Evolutionary conservation across 306 rosid genomes (phyloP).

Genomic region (Sicyos baderoa): DNA sequence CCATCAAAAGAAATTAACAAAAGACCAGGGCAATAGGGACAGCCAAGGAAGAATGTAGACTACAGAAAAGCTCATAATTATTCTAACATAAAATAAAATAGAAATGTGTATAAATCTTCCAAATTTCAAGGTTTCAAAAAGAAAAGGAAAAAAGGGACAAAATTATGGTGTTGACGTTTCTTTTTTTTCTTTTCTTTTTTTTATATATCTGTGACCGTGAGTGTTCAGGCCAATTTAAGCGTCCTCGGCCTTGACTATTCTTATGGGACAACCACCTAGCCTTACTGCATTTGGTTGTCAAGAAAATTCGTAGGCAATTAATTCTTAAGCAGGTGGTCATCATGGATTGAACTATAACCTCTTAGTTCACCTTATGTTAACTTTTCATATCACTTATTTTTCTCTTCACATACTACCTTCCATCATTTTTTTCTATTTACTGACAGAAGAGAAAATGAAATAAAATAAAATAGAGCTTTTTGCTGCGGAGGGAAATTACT

Average conservation of each 20-base stretch:
- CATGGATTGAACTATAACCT: too few species aligned
- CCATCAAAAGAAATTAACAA: background rate
- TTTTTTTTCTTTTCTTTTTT: too few species aligned
- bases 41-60: background rate
- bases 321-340: too few species aligned
- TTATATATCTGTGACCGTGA: too few species aligned
- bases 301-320: too few species aligned
- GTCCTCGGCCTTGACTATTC: too few species aligned
- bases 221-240: too few species aligned
- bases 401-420: background rate
- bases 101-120: background rate
- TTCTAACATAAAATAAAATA: background rate
- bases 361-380: too few species aligned
- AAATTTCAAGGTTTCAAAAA: background rate
- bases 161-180: background rate
- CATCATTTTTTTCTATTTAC: background rate
- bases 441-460: background rate
- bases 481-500: background rate
- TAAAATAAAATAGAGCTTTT: too few species aligned
- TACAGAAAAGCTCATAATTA: background rate
- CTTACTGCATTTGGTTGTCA: too few species aligned
- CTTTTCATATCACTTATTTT: conserved; percentile 9
- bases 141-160: background rate
- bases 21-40: background rate
- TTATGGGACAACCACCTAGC: too few species aligned